Evolutionary conservation across 257 asterid species (phyloP), one percentile per base, ranked within the genome.

Genomic region (Gynochthodes officinalis): DNA sequence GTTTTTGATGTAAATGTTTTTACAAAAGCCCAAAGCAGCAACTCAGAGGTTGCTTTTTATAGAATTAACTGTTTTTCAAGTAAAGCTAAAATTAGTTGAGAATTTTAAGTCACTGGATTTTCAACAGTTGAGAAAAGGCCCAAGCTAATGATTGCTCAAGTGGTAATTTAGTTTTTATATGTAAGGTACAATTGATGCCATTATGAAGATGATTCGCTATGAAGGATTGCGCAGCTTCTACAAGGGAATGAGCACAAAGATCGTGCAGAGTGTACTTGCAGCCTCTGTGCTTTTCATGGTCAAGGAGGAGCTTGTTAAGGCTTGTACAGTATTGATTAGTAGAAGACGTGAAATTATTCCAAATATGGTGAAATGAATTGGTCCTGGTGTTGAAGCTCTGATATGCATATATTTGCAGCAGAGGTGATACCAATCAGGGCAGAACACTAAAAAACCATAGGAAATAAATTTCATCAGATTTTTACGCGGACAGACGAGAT

Each of bases 171-270:
- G 73, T 43, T 72, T 66, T 46, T 58, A 0, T 16, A 2, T 50
- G 2, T 50, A 19, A 91, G 98, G 97, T 64, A 93, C 97, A 23
- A 5, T 81, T 32, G 98, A 93, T 86, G 98, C 98, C 68, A 83
- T 93, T 46, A 18, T 81, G 60, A 90, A 93, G 85, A 93, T 90
- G 98, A 85, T 93, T 72, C 88, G 82, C 23, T 79, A 90, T 3
- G 98, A 93, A 89, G 98, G 97, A 64, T 62, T 89, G 12, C 49
- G 81, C 72, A 81, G 98, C 85, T 90, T 93, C 87, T 93, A 90
- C 87, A 89, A 93, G 75, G 98, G 98, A 76, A 90, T 93, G 98
- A 84, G 89, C 84, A 93, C 98, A 11, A 93, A 93, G 85, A 90
- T 93, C 40, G 92, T 87, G 62, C 98, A 93, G 84, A 93, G 97